Conservation (phyloP, 164 flowering plant genomes). For the Aristolochia contorta region DNA sequence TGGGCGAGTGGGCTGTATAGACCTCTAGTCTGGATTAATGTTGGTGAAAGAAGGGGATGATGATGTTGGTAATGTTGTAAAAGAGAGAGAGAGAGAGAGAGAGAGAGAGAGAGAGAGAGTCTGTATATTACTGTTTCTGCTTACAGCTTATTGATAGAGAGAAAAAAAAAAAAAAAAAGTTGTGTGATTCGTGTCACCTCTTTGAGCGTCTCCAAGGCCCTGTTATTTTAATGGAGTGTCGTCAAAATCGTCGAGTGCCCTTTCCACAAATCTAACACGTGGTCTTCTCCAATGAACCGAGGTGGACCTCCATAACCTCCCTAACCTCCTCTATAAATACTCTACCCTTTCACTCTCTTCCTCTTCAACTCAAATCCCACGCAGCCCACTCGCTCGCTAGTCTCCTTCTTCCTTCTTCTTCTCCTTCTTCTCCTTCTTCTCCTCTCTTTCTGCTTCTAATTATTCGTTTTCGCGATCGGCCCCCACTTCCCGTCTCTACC, state of each 20-base stretch:
- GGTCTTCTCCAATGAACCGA: conserved; percentile 25
- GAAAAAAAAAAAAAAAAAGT: too few relatives aligned
- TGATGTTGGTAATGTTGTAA: too few relatives aligned
- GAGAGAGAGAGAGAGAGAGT: background rate
- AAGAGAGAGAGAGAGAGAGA: too few relatives aligned
- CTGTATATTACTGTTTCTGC: too few relatives aligned
- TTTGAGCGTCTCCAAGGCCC: conserved; percentile 9
- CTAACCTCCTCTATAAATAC: conserved; percentile 6
- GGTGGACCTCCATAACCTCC: conserved; percentile 22
- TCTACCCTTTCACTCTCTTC: background rate
- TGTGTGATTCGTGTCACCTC: background rate
- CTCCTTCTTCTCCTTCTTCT: background rate
- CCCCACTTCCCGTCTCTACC: background rate
- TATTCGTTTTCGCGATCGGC: background rate
- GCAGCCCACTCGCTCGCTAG: background rate
- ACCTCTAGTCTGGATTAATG: too few relatives aligned
- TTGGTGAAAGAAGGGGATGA: too few relatives aligned
- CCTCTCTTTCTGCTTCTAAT: too few relatives aligned
- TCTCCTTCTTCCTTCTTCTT: background rate
- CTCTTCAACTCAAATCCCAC: background rate
- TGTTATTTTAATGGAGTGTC: conserved; percentile 14
- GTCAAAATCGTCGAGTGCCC: conserved; percentile 15
- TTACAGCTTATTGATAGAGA: too few relatives aligned
- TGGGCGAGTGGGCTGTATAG: too few relatives aligned
- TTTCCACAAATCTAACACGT: conserved; percentile 43